Base-by-base conservation (phyloP, 805 yeast species). In the Candida caryicola region DNA sequence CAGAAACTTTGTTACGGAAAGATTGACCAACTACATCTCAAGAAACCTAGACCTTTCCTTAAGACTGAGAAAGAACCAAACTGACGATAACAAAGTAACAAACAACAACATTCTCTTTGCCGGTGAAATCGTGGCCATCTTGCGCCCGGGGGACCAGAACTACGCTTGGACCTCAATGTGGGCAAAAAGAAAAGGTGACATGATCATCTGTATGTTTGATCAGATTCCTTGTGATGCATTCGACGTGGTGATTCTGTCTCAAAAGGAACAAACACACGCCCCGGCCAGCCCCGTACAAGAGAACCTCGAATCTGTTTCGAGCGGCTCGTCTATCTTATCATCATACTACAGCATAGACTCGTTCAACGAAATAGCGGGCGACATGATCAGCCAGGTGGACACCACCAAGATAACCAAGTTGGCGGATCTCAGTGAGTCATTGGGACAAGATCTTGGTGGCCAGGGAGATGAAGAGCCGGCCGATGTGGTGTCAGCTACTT, bases 151-250 rank as follows among this genome's bases (percentile, higher is more conserved):
- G 13, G 71, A 65, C 33, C 74, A 73, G 33, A 74, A 74, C 19
- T 66, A 76, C 41, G 85, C 90, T 1, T 82, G 95, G 85, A 89
- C 95, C 8, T 85, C 95, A 0, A 60, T 90, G 39, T 91, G 96
- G 96, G 95, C 93, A 0, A 89, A 89, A 51, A 69, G 79, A 41
- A 79, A 81, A 47, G 82, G 81, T 3, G 77, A 77, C 31, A 60
- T 85, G 39, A 73, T 89, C 37, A 82, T 88, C 34, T 81, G 93
- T 66, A 87, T 87, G 66, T 82, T 90, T 54, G 95, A 89, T 53
- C 93, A 87, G 54, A 87, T 89, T 19, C 85, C 69, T 4, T 68
- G 74, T 45, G 73, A 69, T 50, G 61, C 61, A 0, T 54, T 57
- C 29, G 59, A 57, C 21, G 45, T 53, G 7, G 46, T 46, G 29